Conservation (phyloP, 331 rosid genomes). For the Telfairia occidentalis region DNA sequence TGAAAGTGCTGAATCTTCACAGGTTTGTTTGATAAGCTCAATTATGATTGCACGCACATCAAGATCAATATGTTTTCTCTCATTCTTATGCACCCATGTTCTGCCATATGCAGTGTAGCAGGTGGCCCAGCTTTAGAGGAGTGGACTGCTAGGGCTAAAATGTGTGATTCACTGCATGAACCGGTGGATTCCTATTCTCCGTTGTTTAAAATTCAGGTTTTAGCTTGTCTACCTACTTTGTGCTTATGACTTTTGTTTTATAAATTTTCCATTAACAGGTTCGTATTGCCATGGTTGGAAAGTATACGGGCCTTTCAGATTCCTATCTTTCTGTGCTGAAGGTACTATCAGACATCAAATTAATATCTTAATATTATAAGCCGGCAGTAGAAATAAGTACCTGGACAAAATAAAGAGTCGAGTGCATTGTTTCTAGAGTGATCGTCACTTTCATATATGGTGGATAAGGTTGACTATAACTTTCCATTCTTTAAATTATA, state of each 20-base stretch:
- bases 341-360: slow-evolving; percentile 27
- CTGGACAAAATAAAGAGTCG: not conserved
- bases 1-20: slow-evolving; percentile 31
- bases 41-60: not conserved
- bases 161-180: slow-evolving; percentile 46
- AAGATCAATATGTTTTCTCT: not conserved
- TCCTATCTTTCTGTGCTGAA: slow-evolving; percentile 82
- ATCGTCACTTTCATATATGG: not conserved
- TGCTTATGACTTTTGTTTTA: slow-evolving; percentile 11
- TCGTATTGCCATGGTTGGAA: slow-evolving; percentile 91
- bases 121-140: slow-evolving; percentile 57
- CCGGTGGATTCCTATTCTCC: slow-evolving; percentile 32
- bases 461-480: not conserved
- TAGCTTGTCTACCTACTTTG: not conserved
- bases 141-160: slow-evolving; percentile 66
- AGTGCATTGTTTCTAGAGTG: not conserved
- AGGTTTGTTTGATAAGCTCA: slow-evolving; percentile 20
- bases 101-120: slow-evolving; percentile 42
- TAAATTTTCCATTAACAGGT: slow-evolving; percentile 37
- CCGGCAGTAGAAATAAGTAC: not conserved
- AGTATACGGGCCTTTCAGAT: slow-evolving; percentile 84
- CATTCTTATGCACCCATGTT: slow-evolving; percentile 8
- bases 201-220: slow-evolving; percentile 1
- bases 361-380: not conserved
- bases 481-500: not conserved